A percentile compares a stretch with the other conserved stretches of the same genome.
Conservation (phyloP, 352 stramenopile species). For the Pythium aphanidermatum region DNA sequence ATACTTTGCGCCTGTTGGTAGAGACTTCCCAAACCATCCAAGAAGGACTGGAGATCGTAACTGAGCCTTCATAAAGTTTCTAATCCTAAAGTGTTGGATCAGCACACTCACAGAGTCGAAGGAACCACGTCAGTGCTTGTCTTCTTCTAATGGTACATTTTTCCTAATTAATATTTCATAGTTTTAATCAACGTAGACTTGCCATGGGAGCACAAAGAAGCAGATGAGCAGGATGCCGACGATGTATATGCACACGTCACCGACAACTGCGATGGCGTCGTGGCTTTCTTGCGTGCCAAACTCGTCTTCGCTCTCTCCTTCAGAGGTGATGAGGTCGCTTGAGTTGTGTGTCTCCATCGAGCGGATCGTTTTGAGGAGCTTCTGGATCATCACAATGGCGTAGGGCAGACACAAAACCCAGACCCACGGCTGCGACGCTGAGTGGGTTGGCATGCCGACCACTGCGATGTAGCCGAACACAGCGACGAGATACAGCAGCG, state of each 20-base stretch:
- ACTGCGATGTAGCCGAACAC: slow-evolving; percentile 3
- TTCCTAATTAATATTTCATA: too few species aligned
- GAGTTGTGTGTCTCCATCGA: slow-evolving; percentile 4
- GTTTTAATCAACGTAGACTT: slow-evolving; percentile 7
- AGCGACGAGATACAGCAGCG: slow-evolving; percentile 11
- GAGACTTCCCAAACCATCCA: too few species aligned
- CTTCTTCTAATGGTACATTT: too few species aligned
- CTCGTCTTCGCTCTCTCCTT: not conserved
- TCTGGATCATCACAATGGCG: slow-evolving; percentile 6
- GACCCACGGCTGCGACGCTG: not conserved
- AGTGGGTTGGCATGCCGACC: slow-evolving; percentile 8
- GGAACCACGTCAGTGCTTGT: too few species aligned
- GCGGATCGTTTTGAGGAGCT: slow-evolving; percentile 5
- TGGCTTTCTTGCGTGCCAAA: slow-evolving; percentile 7
- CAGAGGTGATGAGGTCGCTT: not conserved
- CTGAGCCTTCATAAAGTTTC: too few species aligned
- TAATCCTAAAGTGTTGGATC: too few species aligned
- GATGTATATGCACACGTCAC: slow-evolving; percentile 13
- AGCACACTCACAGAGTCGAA: too few species aligned
- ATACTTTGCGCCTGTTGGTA: too few species aligned
- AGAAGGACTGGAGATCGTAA: too few species aligned
- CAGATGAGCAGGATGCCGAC: slow-evolving; percentile 6
- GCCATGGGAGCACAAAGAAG: slow-evolving; percentile 5
- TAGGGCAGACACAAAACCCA: slow-evolving; percentile 15
- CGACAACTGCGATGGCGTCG: slow-evolving; percentile 8